A percentile compares a stretch with the other conserved stretches of the same genome.
Conservation (phyloP, 2,329 filamentous ascomycete species). For the Verticillium dahliae region DNA sequence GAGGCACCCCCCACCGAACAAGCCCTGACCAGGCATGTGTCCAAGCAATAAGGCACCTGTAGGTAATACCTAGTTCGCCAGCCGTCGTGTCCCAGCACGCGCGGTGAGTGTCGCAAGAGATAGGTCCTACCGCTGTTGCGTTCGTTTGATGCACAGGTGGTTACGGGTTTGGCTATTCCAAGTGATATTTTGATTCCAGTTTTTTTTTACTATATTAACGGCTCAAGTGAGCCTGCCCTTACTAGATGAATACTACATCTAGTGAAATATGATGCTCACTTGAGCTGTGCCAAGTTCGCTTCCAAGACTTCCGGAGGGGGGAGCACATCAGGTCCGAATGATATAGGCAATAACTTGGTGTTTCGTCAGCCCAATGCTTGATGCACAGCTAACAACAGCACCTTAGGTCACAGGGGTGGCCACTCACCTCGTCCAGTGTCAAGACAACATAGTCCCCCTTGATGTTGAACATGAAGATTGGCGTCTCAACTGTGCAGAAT, state of each 20-base stretch:
- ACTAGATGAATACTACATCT: neutral
- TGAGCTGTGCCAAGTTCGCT: conserved; percentile 1
- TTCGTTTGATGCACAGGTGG: too few relatives aligned
- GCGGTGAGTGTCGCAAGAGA: too few relatives aligned
- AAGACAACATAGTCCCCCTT: conserved; percentile 65
- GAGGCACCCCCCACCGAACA: neutral
- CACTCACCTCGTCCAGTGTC: conserved; percentile 58
- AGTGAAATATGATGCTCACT: neutral
- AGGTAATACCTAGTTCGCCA: too few relatives aligned
- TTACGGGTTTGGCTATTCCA: too few relatives aligned
- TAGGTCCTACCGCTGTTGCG: too few relatives aligned
- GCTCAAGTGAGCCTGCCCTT: neutral
- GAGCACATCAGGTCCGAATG: conserved; percentile 59
- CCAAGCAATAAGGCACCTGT: too few relatives aligned
- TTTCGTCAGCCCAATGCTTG: neutral
- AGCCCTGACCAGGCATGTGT: too few relatives aligned
- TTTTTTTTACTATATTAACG: too few relatives aligned
- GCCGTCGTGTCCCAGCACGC: too few relatives aligned
- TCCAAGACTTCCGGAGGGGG: conserved; percentile 25
- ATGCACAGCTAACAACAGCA: too few relatives aligned
- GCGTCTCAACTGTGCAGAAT: conserved; percentile 62
- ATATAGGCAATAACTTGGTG: conserved; percentile 57
- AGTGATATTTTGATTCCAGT: too few relatives aligned
- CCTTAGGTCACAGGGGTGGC: neutral
- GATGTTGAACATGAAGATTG: conserved; percentile 89